These are phyloP conservation scores for Pythium brachiatum DNA, from an alignment of 352 stramenopile species.

Conservation along the genomic window DNA sequence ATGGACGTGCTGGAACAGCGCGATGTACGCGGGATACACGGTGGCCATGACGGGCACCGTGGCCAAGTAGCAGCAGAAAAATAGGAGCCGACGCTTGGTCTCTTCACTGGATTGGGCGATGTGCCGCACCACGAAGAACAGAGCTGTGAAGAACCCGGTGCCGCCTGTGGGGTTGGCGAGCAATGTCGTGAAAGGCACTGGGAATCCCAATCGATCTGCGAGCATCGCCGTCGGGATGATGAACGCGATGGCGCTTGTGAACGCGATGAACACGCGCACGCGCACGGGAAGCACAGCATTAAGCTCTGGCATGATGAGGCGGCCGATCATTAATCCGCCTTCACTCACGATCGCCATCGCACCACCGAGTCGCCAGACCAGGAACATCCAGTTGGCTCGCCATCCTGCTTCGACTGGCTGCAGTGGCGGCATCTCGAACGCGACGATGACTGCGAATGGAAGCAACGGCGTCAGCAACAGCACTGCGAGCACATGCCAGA, in stretches of 20 bases:
- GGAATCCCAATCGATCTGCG: neutral
- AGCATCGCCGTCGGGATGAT: neutral
- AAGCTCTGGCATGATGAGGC: neutral
- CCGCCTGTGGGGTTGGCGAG: neutral
- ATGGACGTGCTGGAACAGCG: neutral
- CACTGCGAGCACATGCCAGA: neutral
- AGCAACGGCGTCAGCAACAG: conserved; percentile 3
- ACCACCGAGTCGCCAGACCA: neutral
- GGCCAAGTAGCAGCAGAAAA: neutral
- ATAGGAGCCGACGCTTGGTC: neutral
- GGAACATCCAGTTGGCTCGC: conserved; percentile 9
- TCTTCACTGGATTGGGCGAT: neutral
- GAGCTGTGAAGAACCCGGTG: neutral
- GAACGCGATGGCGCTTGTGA: neutral
- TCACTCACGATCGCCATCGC: neutral
- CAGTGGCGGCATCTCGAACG: conserved; percentile 7
- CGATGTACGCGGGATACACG: conserved; percentile 8
- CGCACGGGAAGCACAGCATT: neutral
- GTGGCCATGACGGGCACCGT: neutral
- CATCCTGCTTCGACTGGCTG: neutral
- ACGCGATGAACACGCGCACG: neutral
- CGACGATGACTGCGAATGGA: conserved; percentile 5
- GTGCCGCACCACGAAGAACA: neutral
- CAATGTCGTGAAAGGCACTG: neutral
- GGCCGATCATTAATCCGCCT: neutral